phyloP scores from a whole-genome alignment of 352 stramenopile genomes.

The Pythium scleroteichum region DNA sequence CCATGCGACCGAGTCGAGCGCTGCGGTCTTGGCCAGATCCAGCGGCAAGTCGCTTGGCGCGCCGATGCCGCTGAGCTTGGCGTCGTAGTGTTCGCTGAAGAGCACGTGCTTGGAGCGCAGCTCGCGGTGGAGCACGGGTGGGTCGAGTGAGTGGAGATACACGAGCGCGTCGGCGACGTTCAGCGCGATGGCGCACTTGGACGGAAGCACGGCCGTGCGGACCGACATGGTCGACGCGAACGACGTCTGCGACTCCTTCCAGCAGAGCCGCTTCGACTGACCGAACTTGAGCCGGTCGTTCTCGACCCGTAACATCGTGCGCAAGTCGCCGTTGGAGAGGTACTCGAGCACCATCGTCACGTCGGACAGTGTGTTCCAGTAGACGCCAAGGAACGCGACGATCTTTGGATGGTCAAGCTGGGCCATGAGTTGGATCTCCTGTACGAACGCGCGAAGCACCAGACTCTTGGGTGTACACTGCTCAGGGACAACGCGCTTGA shows the following conservation, averaged over 20 bases:
- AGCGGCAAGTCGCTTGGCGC: slow-evolving; percentile 64
- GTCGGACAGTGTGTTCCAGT: slow-evolving; percentile 61
- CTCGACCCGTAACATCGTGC: slow-evolving; percentile 50
- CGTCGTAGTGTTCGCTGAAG: slow-evolving; percentile 57
- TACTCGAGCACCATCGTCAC: slow-evolving; percentile 79
- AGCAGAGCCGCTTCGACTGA: slow-evolving; percentile 45
- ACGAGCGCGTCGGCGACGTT: slow-evolving; percentile 77
- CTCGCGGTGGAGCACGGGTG: slow-evolving; percentile 79
- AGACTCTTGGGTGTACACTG: slow-evolving; percentile 41
- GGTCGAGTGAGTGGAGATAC: slow-evolving; percentile 75
- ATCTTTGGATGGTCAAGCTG: slow-evolving; percentile 78
- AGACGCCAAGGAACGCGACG: slow-evolving; percentile 67
- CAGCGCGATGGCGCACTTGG: slow-evolving; percentile 66
- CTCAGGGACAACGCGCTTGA: slow-evolving; percentile 72
- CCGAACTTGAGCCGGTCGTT: slow-evolving; percentile 51
- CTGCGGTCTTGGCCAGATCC: slow-evolving; percentile 70
- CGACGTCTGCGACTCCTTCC: slow-evolving; percentile 16
- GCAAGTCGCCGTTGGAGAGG: slow-evolving; percentile 68
- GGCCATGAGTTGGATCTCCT: slow-evolving; percentile 71
- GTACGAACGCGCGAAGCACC: slow-evolving; percentile 61
- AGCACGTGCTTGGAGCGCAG: slow-evolving; percentile 87
- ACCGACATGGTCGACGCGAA: slow-evolving; percentile 20
- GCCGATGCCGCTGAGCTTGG: slow-evolving; percentile 86
- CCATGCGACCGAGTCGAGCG: slow-evolving; percentile 79
- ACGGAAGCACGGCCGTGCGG: slow-evolving; percentile 7